Evolutionary conservation across 2,329 filamentous ascomycete species (phyloP), one percentile per base, ranked within the genome.

Genomic region (Pseudogymnoascus pannorum): DNA sequence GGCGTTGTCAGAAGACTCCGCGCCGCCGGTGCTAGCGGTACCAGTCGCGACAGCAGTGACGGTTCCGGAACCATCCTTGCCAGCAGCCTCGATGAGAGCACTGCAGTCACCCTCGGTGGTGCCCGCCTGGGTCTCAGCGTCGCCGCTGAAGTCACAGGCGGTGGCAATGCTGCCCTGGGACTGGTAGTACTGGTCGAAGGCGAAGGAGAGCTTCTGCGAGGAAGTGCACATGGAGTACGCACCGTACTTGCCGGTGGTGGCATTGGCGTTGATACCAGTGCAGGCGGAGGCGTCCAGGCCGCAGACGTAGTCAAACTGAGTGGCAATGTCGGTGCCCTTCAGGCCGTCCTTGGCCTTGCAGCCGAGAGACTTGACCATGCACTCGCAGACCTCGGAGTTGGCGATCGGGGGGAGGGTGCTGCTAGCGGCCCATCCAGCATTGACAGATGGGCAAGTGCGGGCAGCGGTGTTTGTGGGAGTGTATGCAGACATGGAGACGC

Each of bases 381-480:
- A 99, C 62, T 80, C 75, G 82, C 94, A 99, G 54, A 96, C 86
- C 48, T 84, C 71, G 51, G 83, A 72, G 77, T 97, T 91, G 65
- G 92, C 92, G 9, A 83, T 84, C 8, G 92, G 93, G 26, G 94
- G 94, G 33, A 99, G 89, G 62, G 77, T 78, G 44, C 81, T 79
- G 64, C 82, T 80, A 60, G 90, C 88, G 67, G 81, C 78, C 93
- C 94, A 99, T 71, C 77, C 78, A 36, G 75, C 67, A 68, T 75
- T 78, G 62, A 87, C 75, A 14, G 77, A 77, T 22, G 94, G 94
- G 84, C 94, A 99, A 54, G 81, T 73, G 61, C 79, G 79, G 59
- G 83, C 81, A 22, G 85, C 78, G 58, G 83, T 85, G 82, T 91
- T 92, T 73, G 81, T 81, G n/a, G 90, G 84, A 38, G 71, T 84